These are phyloP conservation scores for Sclerotinia glacialis DNA, from an alignment of 2,329 filamentous ascomycete genomes.

Conservation along the genomic window DNA sequence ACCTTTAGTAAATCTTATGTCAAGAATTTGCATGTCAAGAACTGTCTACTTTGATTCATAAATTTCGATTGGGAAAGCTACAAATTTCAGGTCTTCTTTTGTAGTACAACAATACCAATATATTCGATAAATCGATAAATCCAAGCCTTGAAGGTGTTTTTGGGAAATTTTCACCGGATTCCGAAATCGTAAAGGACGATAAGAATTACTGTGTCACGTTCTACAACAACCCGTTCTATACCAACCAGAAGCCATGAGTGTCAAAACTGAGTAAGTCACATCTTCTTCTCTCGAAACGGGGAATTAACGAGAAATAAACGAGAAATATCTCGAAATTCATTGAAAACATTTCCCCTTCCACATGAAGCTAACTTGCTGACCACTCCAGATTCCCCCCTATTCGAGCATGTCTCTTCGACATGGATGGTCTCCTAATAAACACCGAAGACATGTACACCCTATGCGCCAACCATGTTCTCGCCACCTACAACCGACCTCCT, in stretches of 20 bases:
- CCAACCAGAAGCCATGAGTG: background rate
- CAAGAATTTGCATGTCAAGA: no score
- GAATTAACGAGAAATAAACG: background rate
- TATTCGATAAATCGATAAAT: background rate
- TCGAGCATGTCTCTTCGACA: constrained; percentile 93
- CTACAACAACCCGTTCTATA: background rate
- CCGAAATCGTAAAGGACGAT: background rate
- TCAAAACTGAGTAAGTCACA: background rate
- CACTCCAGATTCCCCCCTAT: constrained; percentile 68
- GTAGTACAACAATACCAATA: background rate
- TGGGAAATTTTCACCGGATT: constrained; percentile 3
- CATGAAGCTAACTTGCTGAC: background rate
- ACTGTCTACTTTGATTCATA: background rate
- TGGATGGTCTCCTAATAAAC: constrained; percentile 97
- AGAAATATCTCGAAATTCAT: background rate
- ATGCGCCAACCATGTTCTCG: constrained; percentile 78
- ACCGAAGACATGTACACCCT: constrained; percentile 89
- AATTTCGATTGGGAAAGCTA: background rate
- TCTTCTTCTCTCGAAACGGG: no score
- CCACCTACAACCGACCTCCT: constrained; percentile 66
- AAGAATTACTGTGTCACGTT: constrained; percentile 8
- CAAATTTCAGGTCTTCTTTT: background rate
- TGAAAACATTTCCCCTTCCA: no score
- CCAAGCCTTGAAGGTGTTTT: background rate
- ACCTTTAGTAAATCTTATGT: background rate